Base-by-base conservation (phyloP, 1,284 basidiomycete species). In the Tremellales sp. region DNA sequence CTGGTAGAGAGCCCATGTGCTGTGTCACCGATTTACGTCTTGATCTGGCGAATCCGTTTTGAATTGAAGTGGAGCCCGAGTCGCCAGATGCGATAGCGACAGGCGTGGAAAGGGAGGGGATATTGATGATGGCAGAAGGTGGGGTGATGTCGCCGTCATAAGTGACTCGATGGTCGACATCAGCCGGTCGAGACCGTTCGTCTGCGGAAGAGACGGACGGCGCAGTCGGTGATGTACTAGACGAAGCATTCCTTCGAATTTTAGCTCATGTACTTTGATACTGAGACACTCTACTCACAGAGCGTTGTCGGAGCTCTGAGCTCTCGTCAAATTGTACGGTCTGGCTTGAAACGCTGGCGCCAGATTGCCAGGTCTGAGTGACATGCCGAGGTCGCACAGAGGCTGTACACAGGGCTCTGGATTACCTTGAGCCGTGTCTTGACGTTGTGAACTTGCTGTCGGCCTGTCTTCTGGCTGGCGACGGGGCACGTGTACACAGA, bases 1-100 rank as follows among this genome's bases (percentile, higher is more conserved):
- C 39, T 27, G 27, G 23, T 24, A 25, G 8, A 31, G 15, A 8
- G 15, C 15, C 8, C 29, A 8, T 8, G 29, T 31, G 29, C 29
- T 31, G 27, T 22, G 46, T 40, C 27, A 53, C 17, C 37, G 55
- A 54, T 48, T 57, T 63, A 15, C 59, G 47, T n/a, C 59, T 46
- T 23, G 56, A 52, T 2, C 61, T 52, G 19, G 61, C 39, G 17
- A 45, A 48, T 4, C 4, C 43, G 21, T 21, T 40, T 3, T 42
- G 35, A 25, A 15, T 31, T 31, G 29, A 31, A 8, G 29, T 31
- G 10, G 29, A 31, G 15, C 29, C 29, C 15, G 15, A 8, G 15
- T 31, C 29, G 10, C 15, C 10, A 15, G 10, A 8, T 31, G 29
- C 15, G 10, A 31, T 31, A 15, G 29, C 15, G 10, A 15, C 15